Conservation (phyloP, 441 rosid species). For the Erodium trifolium region DNA sequence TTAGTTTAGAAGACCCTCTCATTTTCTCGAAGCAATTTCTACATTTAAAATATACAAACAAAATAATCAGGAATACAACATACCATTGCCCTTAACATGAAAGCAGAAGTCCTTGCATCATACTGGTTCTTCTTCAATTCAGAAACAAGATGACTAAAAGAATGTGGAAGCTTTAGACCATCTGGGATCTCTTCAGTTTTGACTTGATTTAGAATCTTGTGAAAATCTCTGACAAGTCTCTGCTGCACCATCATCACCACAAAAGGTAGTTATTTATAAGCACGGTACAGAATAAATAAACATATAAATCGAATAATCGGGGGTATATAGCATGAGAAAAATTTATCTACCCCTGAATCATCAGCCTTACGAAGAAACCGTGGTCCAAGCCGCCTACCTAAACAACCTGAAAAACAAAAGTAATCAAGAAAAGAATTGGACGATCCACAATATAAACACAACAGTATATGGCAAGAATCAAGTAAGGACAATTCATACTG, state of each 20-base stretch:
- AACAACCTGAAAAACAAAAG: slow-evolving; percentile 57
- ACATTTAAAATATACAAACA: background rate
- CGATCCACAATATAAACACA: background rate
- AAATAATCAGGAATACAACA: slow-evolving; percentile 9
- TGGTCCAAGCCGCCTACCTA: slow-evolving; percentile 96
- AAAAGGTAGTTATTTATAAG: slow-evolving; percentile 14
- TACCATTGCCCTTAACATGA: slow-evolving; percentile 89
- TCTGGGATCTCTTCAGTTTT: slow-evolving; percentile 73
- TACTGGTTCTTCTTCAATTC: slow-evolving; percentile 75
- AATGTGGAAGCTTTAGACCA: slow-evolving; percentile 75
- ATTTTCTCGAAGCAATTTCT: too few relatives aligned
- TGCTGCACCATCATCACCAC: slow-evolving; percentile 33
- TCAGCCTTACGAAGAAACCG: slow-evolving; percentile 79
- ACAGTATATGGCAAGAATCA: too few relatives aligned
- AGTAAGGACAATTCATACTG: too few relatives aligned
- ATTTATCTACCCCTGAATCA: slow-evolving; percentile 77
- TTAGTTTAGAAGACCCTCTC: too few relatives aligned
- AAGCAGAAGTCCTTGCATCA: slow-evolving; percentile 79
- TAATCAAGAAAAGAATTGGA: slow-evolving; percentile 7
- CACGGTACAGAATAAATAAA: too few relatives aligned
- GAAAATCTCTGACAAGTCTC: slow-evolving; percentile 79
- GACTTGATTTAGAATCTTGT: slow-evolving; percentile 74
- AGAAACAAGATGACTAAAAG: slow-evolving; percentile 71
- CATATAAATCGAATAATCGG: too few relatives aligned
- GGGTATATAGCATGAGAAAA: slow-evolving; percentile 11